Conservation (phyloP, 495 filamentous ascomycete species). For the Aspergillus haitiensis region DNA sequence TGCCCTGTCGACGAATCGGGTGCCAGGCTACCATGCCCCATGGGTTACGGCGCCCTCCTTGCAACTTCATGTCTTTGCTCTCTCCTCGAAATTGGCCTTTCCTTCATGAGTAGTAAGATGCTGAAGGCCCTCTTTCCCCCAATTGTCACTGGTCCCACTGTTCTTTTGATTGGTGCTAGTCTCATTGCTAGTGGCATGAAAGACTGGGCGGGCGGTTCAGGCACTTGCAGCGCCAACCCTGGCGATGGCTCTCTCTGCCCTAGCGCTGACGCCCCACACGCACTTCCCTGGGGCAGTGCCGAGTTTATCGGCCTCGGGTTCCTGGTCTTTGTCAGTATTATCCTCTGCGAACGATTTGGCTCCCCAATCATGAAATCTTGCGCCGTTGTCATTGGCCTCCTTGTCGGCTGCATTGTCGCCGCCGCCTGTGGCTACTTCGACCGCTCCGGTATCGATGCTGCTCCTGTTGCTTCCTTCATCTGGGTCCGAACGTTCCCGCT, state of each 20-base stretch:
- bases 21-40: conserved; percentile 71
- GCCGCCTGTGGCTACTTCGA: conserved; percentile 85
- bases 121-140: conserved; percentile 83
- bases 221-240: conserved; percentile 58
- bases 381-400: conserved; percentile 75
- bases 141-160: conserved; percentile 82
- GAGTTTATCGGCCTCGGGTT: conserved; percentile 91
- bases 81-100: conserved; percentile 45
- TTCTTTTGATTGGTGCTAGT: conserved; percentile 72
- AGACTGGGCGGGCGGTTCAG: conserved; percentile 80
- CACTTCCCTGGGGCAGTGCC: conserved; percentile 83
- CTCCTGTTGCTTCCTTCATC: conserved; percentile 80
- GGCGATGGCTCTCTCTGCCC: conserved; percentile 66
- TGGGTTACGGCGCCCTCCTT: conserved; percentile 81
- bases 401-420: conserved; percentile 86
- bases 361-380: conserved; percentile 74
- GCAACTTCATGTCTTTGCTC: conserved; percentile 65
- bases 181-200: conserved; percentile 76
- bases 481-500: conserved; percentile 90
- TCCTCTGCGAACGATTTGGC: conserved; percentile 81
- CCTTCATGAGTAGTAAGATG: conserved; percentile 59
- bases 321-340: conserved; percentile 85
- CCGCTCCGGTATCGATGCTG: conserved; percentile 60
- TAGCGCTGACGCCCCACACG: conserved; percentile 67
- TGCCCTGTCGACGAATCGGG: conserved; percentile 67